Evolutionary conservation across 1,139 yeast genomes (phyloP).

Genomic region (Saccharomycopsis crataegensis): DNA sequence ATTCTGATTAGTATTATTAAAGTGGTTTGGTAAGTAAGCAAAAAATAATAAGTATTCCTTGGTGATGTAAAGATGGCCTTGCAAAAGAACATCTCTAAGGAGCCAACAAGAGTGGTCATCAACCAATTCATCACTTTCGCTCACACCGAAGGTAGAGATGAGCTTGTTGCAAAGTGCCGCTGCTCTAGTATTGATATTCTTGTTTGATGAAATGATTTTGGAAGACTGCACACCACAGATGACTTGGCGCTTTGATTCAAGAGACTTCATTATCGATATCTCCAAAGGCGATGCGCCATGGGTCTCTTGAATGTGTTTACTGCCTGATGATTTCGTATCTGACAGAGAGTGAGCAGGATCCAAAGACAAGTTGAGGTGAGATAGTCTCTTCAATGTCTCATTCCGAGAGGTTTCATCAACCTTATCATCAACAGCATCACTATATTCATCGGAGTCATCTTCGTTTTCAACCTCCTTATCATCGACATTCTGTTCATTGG

Average conservation of each 20-base stretch:
- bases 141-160: constrained; percentile 32
- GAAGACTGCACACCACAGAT: constrained; percentile 15
- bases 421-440: constrained; percentile 24
- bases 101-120: constrained; percentile 73
- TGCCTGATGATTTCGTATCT: neutral
- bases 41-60: constrained; percentile 58
- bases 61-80: constrained; percentile 79
- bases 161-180: constrained; percentile 30
- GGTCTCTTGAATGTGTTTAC: neutral
- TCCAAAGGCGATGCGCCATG: constrained; percentile 11
- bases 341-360: neutral
- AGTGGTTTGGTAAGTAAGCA: constrained; percentile 64
- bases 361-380: neutral
- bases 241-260: constrained; percentile 16
- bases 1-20: neutral
- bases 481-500: constrained; percentile 19
- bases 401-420: constrained; percentile 11
- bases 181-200: constrained; percentile 26
- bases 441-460: constrained; percentile 11
- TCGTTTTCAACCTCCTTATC: constrained; percentile 5
- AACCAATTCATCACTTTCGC: constrained; percentile 43
- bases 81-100: constrained; percentile 71
- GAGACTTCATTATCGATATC: constrained; percentile 10
- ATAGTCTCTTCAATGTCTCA: neutral
- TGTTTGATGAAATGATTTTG: constrained; percentile 13